Base-by-base conservation (phyloP, 1,139 yeast species). In the Pichiaceae sp. region DNA sequence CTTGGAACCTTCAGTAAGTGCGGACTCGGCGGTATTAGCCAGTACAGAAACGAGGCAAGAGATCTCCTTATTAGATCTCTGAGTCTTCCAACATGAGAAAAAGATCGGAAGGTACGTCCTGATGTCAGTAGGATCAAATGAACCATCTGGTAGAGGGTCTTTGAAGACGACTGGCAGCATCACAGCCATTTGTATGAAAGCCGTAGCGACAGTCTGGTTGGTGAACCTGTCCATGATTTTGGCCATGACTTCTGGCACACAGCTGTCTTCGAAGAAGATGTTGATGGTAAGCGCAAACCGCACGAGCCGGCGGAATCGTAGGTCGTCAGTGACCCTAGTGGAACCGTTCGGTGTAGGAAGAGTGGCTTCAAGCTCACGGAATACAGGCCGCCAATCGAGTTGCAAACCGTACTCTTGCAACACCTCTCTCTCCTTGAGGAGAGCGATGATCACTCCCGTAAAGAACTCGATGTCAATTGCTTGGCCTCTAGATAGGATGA, bases 401-500 rank as follows among this genome's bases (percentile, higher is more conserved):
- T 36, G 38, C 21, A 75, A 57, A 2, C 74, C 73, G 24, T 47
- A 50, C 16, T 62, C 62, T 23, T 54, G 39, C 35, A 80, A 54
- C 16, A 68, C 53, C 6, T 56, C 60, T 27, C 64, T 62, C 44
- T 75, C 75, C 40, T 72, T 72, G 3, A 75, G 69, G 37, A 91
- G 64, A 11, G 67, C 53, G 39, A 72, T 73, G 44, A 86, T 79
- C 45, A 82, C 70, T 36, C 71, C 73, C n/a, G 76, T 73, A 54
- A 81, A 84, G 38, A 78, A 66, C 34, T 69, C 72, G 37, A 81
- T 58, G 40, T 78, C 74, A 24, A 80, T 57, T 31, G 70, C 71
- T 49, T 87, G 96, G 6, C 94, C 91, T 32, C 91, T 75, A 2
- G 83, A 73, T 26, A 87, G 62, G 30, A 87, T 70, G 25, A 91